phyloP scores from a whole-genome alignment of 371 early-diverging fungal species.

The Entomophthora muscae region DNA sequence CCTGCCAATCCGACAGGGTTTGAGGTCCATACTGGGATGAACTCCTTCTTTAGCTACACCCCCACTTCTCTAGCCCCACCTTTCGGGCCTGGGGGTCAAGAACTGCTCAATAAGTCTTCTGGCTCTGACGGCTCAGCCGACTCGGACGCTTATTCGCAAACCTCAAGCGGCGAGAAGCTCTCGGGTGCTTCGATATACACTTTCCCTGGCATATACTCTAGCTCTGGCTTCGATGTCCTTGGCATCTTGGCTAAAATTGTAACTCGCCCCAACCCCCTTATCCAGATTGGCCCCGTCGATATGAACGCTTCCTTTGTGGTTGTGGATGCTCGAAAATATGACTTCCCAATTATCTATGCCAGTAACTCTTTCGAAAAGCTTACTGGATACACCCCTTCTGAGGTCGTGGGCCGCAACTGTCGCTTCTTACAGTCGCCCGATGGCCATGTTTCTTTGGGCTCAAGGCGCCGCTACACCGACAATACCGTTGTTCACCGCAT shows the following conservation, averaged over 20 bases:
- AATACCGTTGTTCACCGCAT: constrained; percentile 27
- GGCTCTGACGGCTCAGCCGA: neutral
- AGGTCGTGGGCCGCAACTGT: constrained; percentile 37
- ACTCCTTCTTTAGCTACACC: neutral
- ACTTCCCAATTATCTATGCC: constrained; percentile 29
- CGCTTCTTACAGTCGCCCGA: constrained; percentile 35
- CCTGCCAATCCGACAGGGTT: neutral
- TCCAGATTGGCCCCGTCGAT: constrained; percentile 34
- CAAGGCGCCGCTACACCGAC: constrained; percentile 28
- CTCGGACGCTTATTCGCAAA: neutral
- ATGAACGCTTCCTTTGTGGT: constrained; percentile 27
- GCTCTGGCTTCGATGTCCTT: constrained; percentile 40
- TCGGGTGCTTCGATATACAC: neutral
- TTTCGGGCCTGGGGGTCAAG: constrained; percentile 6
- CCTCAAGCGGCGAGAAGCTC: neutral
- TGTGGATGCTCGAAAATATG: constrained; percentile 20
- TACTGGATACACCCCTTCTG: constrained; percentile 31
- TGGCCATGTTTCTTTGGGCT: constrained; percentile 21
- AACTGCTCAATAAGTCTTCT: constrained; percentile 5
- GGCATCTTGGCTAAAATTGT: constrained; percentile 24
- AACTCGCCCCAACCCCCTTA: constrained; percentile 26
- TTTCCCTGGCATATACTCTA: constrained; percentile 22
- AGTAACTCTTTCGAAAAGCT: constrained; percentile 34
- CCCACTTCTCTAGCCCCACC: constrained; percentile 2
- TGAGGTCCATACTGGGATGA: neutral